Base-by-base conservation (phyloP, 2,329 filamentous ascomycete genomes). In the Fusarium siculi region DNA sequence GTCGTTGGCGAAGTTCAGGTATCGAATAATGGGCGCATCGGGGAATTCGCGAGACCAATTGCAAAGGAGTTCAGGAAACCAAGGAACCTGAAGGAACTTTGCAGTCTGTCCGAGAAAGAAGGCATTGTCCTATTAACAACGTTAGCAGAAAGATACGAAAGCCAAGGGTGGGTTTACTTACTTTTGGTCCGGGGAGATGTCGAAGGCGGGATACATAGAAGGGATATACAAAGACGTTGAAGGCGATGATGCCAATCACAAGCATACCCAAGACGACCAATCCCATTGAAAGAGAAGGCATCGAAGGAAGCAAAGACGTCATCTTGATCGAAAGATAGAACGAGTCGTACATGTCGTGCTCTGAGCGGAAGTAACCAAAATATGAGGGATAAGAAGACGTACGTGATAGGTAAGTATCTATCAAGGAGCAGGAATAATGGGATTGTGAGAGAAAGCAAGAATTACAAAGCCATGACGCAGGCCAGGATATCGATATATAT, bases 181-280 rank as follows among this genome's bases (percentile, higher is more conserved):
- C 84, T 75, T 80, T 82, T 21, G 85, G 85, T 1, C 84, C 84
- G 0, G 85, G 85, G 4, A 87, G 71, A 55, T 84, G 76, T 19
- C 84, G 80, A n/a, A 86, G 76, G 0, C 84, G 82, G 1, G 85
- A 87, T 50, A 85, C 63, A 61, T 81, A 80, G 54, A 79, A 79
- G 8, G 85, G 85, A 63, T 85, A 86, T 30, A 87, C 68, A 63
- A 85, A 78, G 43, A 82, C 28, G 40, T 68, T 73, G 59, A 76
- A 74, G 36, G 36, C 49, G n/a, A 42, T 23, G 12, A 61, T 9
- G 3, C 50, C 25, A 28, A 54, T 34, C 43, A 53, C 6, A 34
- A 67, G 11, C 7, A 69, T 21, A 14, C 54, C 55, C 39, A 63
- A 19, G 40, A 62, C 15, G 14, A 23, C 5, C 16, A 58, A 39